A percentile compares a stretch with the other conserved stretches of the same genome.
Conservation (phyloP, 345 rosid species). For the Abelmoschus esculentus region DNA sequence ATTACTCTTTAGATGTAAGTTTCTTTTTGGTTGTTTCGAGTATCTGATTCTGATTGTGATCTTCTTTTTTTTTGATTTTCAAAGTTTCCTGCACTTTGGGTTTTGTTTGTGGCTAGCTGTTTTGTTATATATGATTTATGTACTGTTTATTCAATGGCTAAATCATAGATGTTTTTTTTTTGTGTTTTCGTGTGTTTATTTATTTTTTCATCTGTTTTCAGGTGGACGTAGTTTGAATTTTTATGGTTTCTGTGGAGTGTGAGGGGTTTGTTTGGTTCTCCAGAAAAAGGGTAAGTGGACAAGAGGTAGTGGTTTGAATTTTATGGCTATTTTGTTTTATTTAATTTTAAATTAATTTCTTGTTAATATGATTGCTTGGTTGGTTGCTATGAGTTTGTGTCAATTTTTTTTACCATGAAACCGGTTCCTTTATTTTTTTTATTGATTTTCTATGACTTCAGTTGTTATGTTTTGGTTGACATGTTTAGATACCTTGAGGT, state of each 20-base stretch:
- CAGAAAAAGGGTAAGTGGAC: not conserved
- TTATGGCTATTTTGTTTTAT: not conserved
- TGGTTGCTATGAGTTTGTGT: not conserved
- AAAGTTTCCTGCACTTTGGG: not conserved
- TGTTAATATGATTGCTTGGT: not conserved
- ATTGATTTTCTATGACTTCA: not conserved
- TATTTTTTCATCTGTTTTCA: not conserved
- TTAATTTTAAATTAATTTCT: conserved; percentile 1
- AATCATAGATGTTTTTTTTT: not conserved
- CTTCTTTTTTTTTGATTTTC: not conserved
- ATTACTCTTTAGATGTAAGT: not conserved
- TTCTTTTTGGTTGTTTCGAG: not conserved
- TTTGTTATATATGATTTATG: not conserved
- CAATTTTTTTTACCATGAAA: not conserved
- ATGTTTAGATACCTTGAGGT: not conserved
- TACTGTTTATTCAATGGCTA: not conserved
- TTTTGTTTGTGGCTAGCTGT: not conserved
- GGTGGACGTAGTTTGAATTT: not conserved
- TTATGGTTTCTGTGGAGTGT: not conserved
- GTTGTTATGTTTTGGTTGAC: not conserved
- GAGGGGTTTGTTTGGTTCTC: not conserved
- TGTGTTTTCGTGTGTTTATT: not conserved
- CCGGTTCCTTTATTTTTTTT: not conserved
- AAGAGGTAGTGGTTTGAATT: not conserved
- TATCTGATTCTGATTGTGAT: not conserved